Conservation (phyloP, 2,329 filamentous ascomycete genomes). For the Ceratocystis diversiconidia region DNA sequence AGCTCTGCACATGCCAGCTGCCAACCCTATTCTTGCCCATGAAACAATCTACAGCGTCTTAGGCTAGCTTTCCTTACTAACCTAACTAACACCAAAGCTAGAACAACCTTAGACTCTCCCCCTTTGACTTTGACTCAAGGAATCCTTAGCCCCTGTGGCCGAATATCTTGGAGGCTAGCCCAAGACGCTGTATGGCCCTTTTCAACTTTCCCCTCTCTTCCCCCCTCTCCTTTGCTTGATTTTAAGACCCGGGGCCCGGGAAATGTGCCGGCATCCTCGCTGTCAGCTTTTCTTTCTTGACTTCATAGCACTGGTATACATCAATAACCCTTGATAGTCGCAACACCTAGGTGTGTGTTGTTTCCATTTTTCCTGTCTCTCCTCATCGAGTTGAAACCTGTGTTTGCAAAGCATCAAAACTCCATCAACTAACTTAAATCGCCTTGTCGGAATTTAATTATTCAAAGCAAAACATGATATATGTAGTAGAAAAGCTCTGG, state of each 20-base stretch:
- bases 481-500: background rate
- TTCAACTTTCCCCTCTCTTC: background rate
- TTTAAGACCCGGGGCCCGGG: background rate
- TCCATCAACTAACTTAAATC: background rate
- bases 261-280: background rate
- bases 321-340: background rate
- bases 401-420: background rate
- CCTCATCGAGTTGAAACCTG: background rate
- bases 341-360: background rate
- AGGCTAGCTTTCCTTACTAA: background rate
- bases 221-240: background rate
- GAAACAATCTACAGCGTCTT: background rate
- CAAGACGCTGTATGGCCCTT: background rate
- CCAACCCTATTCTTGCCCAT: background rate
- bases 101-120: background rate
- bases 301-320: background rate
- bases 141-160: background rate
- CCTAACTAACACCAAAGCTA: background rate
- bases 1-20: background rate
- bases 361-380: background rate
- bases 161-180: background rate
- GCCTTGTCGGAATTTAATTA: background rate
- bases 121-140: background rate
- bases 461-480: background rate
- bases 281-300: background rate